phyloP scores from a whole-genome alignment of 768 basidiomycete species.

The Phlebiopsis gigantea region DNA sequence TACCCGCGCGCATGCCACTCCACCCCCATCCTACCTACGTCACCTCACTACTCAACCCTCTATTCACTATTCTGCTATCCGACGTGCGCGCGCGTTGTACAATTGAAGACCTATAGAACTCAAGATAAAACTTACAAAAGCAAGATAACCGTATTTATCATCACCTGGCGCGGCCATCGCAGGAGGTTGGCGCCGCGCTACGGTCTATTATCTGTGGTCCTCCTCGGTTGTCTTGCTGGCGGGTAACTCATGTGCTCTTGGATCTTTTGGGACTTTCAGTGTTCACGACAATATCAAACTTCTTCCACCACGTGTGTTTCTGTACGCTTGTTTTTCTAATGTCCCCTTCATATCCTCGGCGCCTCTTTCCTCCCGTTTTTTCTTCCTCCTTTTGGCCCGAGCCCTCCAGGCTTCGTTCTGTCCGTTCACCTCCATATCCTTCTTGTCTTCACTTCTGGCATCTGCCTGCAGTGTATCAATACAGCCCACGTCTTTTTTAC shows the following conservation, averaged over 20 bases:
- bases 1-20: conserved; percentile 10
- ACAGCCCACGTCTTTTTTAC: neutral
- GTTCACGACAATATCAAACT: conserved; percentile 12
- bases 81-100: conserved; percentile 23
- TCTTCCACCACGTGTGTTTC: neutral
- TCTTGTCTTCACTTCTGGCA: conserved; percentile 5
- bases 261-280: conserved; percentile 32
- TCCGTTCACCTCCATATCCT: neutral
- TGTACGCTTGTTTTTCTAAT: conserved; percentile 17
- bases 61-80: conserved; percentile 14
- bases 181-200: conserved; percentile 23
- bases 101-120: conserved; percentile 17
- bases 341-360: conserved; percentile 14
- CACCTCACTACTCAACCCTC: neutral
- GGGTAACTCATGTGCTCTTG: conserved; percentile 33
- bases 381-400: conserved; percentile 1
- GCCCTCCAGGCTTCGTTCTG: neutral
- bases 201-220: conserved; percentile 25
- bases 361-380: conserved; percentile 15
- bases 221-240: conserved; percentile 23
- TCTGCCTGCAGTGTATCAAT: conserved; percentile 9
- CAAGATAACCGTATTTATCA: conserved; percentile 22
- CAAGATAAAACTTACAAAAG: conserved; percentile 20
- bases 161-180: conserved; percentile 17
- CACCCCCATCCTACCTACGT: neutral